A percentile compares a stretch with the other conserved stretches of the same genome.
Conservation (phyloP, 108 stramenopile genomes). For the Asterionellopsis glacialis region DNA sequence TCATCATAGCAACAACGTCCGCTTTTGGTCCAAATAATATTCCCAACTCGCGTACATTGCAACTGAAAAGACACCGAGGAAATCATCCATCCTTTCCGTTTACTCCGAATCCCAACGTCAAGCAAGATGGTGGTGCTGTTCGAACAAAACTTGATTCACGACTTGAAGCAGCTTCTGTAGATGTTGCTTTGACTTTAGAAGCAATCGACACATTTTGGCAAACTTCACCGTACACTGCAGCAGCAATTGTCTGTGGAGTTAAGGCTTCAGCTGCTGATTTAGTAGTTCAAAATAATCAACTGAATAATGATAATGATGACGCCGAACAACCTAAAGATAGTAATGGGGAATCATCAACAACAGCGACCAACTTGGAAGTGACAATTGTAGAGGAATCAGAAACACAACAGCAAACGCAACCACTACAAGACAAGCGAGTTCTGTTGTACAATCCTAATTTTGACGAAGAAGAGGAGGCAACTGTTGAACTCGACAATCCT, state of each 20-base stretch:
- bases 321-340: too few relatives aligned
- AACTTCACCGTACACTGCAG: constrained; percentile 25
- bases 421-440: constrained; percentile 2
- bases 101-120: too few relatives aligned
- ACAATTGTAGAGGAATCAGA: constrained; percentile 28
- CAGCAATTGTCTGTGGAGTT: constrained; percentile 30
- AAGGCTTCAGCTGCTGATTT: constrained; percentile 1
- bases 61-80: too few relatives aligned
- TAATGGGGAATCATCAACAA: not conserved
- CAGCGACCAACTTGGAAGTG: constrained; percentile 22
- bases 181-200: too few relatives aligned
- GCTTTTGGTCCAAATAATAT: too few relatives aligned
- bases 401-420: constrained; percentile 26
- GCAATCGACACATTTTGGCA: constrained; percentile 10
- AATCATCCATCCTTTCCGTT: too few relatives aligned
- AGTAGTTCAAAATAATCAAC: not conserved
- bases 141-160: too few relatives aligned
- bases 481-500: not conserved
- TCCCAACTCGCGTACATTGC: too few relatives aligned
- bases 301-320: not conserved
- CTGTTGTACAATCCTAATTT: not conserved
- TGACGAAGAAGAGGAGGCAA: not conserved
- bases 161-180: too few relatives aligned
- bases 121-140: too few relatives aligned
- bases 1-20: too few relatives aligned